These are phyloP conservation scores for Ustilago hordei DNA, from an alignment of 1,284 basidiomycete genomes.

Conservation along the genomic window DNA sequence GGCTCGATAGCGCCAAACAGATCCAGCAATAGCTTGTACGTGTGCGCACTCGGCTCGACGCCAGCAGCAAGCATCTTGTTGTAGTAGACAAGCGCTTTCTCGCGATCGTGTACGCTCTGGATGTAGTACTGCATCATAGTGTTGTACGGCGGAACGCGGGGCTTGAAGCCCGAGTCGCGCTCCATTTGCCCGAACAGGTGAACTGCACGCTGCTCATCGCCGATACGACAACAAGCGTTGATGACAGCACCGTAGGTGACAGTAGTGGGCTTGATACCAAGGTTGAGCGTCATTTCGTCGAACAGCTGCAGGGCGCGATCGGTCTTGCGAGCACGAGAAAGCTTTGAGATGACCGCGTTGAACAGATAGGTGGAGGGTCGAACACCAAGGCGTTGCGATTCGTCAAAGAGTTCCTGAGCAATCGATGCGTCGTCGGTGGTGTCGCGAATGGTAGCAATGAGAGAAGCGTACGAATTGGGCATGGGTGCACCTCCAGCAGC, in stretches of 20 bases:
- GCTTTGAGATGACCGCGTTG: constrained; percentile 69
- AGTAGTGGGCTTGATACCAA: constrained; percentile 77
- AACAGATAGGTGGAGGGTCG: constrained; percentile 64
- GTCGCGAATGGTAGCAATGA: constrained; percentile 66
- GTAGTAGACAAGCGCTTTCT: constrained; percentile 76
- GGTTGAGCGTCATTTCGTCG: constrained; percentile 56
- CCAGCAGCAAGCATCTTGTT: constrained; percentile 76
- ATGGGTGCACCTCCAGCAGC: constrained; percentile 58
- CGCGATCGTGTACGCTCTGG: constrained; percentile 86
- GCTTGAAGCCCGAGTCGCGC: constrained; percentile 79
- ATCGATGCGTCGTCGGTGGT: constrained; percentile 68
- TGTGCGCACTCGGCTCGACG: constrained; percentile 72
- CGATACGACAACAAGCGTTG: constrained; percentile 82
- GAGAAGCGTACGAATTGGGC: constrained; percentile 64
- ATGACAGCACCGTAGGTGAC: constrained; percentile 97
- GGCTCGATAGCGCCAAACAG: constrained; percentile 84
- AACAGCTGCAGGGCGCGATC: constrained; percentile 67
- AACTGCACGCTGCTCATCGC: constrained; percentile 86
- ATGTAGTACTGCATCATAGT: constrained; percentile 99
- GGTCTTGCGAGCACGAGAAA: constrained; percentile 66
- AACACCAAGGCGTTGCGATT: constrained; percentile 63
- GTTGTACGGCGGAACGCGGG: constrained; percentile 92
- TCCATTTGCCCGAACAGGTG: constrained; percentile 88
- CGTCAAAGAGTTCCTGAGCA: constrained; percentile 67
- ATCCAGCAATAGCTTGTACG: constrained; percentile 81